Conservation (phyloP, 768 basidiomycete genomes). For the Rossbeevera mucosa region DNA sequence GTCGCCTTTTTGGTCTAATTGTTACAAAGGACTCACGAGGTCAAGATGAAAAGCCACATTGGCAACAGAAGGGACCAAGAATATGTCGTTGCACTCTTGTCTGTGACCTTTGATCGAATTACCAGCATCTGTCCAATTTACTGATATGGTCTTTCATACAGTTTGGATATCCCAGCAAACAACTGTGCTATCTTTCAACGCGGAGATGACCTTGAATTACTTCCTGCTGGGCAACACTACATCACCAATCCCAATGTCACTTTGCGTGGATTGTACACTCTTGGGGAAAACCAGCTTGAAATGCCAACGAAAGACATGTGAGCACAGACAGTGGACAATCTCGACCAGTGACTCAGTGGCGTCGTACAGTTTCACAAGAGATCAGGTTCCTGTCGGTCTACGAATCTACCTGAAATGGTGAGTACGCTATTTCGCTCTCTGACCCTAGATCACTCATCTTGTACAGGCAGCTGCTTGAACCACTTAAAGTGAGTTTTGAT, state of each 20-base stretch:
- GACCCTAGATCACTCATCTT: neutral
- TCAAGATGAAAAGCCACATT: conserved; percentile 66
- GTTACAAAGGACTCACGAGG: conserved; percentile 55
- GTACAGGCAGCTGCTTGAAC: conserved; percentile 46
- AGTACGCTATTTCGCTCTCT: conserved; percentile 19
- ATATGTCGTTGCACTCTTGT: conserved; percentile 80
- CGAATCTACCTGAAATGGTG: conserved; percentile 81
- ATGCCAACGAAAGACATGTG: conserved; percentile 88
- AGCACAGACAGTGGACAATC: conserved; percentile 20
- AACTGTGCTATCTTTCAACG: conserved; percentile 84
- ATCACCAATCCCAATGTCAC: conserved; percentile 84
- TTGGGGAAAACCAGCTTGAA: conserved; percentile 80
- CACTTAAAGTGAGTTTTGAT: conserved; percentile 37
- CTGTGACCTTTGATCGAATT: conserved; percentile 7
- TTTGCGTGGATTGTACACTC: conserved; percentile 71
- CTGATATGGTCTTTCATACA: conserved; percentile 23
- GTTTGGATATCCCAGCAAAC: conserved; percentile 79
- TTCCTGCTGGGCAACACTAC: conserved; percentile 79
- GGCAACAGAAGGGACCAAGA: conserved; percentile 44
- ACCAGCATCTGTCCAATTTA: neutral
- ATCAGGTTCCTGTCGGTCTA: conserved; percentile 81
- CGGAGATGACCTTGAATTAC: conserved; percentile 72
- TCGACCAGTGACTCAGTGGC: neutral
- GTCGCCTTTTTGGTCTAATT: conserved; percentile 1
- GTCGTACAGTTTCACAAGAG: conserved; percentile 63